Percentiles rank a stretch among this genome's conserved stretches.
These are phyloP conservation scores for Fusarium sp. DNA, from an alignment of 2,329 filamentous ascomycete genomes.

Conservation along the genomic window DNA sequence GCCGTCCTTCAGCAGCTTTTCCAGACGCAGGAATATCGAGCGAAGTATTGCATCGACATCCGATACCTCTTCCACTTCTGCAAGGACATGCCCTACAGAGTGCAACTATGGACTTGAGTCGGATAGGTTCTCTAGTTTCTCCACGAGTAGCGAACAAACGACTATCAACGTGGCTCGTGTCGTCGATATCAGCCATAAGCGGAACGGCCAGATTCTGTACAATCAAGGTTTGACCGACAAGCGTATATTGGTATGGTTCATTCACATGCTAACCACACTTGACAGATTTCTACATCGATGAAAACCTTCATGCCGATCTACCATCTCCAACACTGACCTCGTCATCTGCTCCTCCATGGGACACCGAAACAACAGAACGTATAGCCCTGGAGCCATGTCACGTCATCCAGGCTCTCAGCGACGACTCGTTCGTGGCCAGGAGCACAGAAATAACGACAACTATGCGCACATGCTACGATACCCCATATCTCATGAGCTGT, in stretches of 20 bases:
- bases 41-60: conserved; percentile 5
- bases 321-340: conserved; percentile 8
- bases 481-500: conserved; percentile 22
- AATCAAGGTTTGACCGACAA: conserved; percentile 4
- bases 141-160: conserved; percentile 5
- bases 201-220: conserved; percentile 5
- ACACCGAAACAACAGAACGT: conserved; percentile 4
- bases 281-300: neutral
- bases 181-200: conserved; percentile 1
- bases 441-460: conserved; percentile 37
- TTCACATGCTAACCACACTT: neutral
- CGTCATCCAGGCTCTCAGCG: conserved; percentile 30
- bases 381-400: conserved; percentile 23
- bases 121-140: conserved; percentile 20
- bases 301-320: neutral
- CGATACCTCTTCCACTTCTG: conserved; percentile 14
- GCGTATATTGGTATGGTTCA: rapidly evolving
- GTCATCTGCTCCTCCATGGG: conserved; percentile 2
- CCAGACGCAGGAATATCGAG: neutral
- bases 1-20: conserved; percentile 4
- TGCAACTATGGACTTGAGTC: conserved; percentile 28
- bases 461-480: conserved; percentile 16
- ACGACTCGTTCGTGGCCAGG: conserved; percentile 35
- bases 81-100: conserved; percentile 1
- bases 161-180: conserved; percentile 6